Percentiles rank a stretch among this genome's conserved stretches.
These are phyloP conservation scores for Fusarium kyushuense DNA, from an alignment of 2,329 filamentous ascomycete genomes.

Conservation along the genomic window DNA sequence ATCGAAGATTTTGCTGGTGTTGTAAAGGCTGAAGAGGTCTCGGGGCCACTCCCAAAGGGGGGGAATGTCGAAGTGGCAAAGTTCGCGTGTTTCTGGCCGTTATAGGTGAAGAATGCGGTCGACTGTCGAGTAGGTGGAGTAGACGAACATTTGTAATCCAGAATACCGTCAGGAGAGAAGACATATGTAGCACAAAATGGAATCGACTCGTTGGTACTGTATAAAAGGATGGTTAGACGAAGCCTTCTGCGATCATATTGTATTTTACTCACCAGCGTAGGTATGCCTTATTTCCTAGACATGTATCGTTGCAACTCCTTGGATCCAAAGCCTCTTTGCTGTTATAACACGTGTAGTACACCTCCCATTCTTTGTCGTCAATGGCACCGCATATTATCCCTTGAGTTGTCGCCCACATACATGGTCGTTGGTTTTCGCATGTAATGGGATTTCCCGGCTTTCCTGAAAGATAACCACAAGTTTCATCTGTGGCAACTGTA, in stretches of 20 bases:
- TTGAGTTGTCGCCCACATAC: not conserved
- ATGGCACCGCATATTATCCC: not conserved
- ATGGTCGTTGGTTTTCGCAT: not conserved
- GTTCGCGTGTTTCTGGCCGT: not conserved
- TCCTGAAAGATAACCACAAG: constrained; percentile 1
- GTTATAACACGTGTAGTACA: too few relatives aligned
- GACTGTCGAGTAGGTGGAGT: not conserved
- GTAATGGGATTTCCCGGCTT: not conserved
- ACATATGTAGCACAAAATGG: constrained; percentile 17
- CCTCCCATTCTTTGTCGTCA: too few relatives aligned
- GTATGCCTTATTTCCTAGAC: not conserved
- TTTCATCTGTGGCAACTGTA: not conserved
- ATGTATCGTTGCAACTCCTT: not conserved
- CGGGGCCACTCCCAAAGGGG: too few relatives aligned
- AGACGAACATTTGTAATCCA: constrained; percentile 11
- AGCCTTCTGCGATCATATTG: too few relatives aligned
- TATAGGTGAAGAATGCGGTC: constrained; percentile 9
- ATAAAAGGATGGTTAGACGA: not conserved
- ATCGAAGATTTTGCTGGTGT: not conserved
- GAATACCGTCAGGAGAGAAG: not conserved
- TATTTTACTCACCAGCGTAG: not conserved
- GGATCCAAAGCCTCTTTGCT: not conserved
- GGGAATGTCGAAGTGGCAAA: not conserved
- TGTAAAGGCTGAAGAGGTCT: too few relatives aligned
- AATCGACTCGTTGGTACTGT: not conserved